phyloP scores from a whole-genome alignment of 2,329 filamentous ascomycete genomes.

The Acrocalymma vagum region DNA sequence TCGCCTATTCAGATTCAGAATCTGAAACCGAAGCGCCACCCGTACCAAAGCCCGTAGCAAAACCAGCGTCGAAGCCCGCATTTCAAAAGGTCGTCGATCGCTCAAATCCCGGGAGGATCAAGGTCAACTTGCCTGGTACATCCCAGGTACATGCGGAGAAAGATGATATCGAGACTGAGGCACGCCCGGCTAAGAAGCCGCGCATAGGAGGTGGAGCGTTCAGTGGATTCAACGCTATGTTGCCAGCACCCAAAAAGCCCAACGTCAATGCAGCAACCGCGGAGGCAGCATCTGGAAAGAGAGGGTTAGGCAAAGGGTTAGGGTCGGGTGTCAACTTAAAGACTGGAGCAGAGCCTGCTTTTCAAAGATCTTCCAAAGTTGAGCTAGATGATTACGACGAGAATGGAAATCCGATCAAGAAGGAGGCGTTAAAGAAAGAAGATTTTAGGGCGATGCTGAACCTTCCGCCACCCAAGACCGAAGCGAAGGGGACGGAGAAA shows the following conservation, averaged over 20 bases:
- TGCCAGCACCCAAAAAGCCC: slow-evolving; percentile 80
- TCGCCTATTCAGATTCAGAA: slow-evolving; percentile 83
- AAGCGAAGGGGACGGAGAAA: slow-evolving; percentile 38
- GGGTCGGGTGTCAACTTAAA: slow-evolving; percentile 75
- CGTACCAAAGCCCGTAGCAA: slow-evolving; percentile 50
- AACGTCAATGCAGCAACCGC: slow-evolving; percentile 28
- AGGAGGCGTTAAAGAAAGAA: slow-evolving; percentile 38
- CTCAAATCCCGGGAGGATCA: slow-evolving; percentile 83
- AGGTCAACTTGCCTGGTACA: slow-evolving; percentile 75
- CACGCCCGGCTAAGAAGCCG: slow-evolving; percentile 72
- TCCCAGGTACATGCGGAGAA: slow-evolving; percentile 49
- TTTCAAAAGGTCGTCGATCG: slow-evolving; percentile 85
- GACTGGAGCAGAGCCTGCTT: slow-evolving; percentile 84
- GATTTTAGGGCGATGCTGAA: slow-evolving; percentile 43
- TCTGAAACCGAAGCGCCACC: slow-evolving; percentile 67
- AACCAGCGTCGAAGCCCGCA: slow-evolving; percentile 60
- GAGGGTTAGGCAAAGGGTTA: slow-evolving; percentile 46
- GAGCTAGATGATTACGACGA: slow-evolving; percentile 43
- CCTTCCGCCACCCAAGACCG: slow-evolving; percentile 41
- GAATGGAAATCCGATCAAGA: slow-evolving; percentile 41
- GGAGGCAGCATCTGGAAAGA: slow-evolving; percentile 38
- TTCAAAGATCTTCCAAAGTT: slow-evolving; percentile 68
- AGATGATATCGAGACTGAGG: slow-evolving; percentile 53
- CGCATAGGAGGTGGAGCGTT: slow-evolving; percentile 73
- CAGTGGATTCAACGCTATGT: slow-evolving; percentile 83